Conservation (phyloP, 306 rosid genomes). For the Clitoria ternatea region DNA sequence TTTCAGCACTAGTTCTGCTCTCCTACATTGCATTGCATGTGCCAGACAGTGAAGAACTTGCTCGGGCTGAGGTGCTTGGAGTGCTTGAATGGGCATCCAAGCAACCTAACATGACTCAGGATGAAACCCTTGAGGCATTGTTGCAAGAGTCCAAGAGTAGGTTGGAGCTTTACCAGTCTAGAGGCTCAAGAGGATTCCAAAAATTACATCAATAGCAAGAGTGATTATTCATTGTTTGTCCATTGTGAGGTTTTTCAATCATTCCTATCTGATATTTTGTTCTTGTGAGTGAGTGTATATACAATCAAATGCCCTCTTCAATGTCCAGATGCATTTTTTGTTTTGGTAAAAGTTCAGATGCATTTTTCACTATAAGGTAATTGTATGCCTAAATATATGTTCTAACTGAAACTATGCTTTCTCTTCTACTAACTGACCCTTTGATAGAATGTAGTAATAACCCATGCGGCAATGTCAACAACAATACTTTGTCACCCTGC, state of each 20-base stretch:
- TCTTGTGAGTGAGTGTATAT: constrained; percentile 53
- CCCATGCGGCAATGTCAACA: not conserved
- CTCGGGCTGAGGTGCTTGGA: constrained; percentile 56
- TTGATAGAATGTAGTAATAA: not conserved
- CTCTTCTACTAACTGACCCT: not conserved
- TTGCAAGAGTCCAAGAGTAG: constrained; percentile 60
- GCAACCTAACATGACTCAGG: constrained; percentile 54
- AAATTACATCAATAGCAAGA: constrained; percentile 39
- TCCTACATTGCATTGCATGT: constrained; percentile 67
- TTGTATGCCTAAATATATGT: constrained; percentile 8
- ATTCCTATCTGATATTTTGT: constrained; percentile 22
- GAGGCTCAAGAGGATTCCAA: constrained; percentile 67
- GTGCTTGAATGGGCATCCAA: constrained; percentile 80
- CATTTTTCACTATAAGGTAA: not conserved
- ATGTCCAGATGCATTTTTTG: not conserved
- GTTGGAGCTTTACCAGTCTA: constrained; percentile 78
- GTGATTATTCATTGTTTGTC: not conserved
- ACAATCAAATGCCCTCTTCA: constrained; percentile 21
- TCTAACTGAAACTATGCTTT: not conserved
- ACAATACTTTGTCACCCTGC: not conserved
- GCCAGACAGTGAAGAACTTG: constrained; percentile 81
- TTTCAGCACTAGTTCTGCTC: constrained; percentile 47
- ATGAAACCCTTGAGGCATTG: constrained; percentile 46
- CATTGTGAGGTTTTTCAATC: constrained; percentile 7
- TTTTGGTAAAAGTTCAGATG: not conserved